phyloP scores from a whole-genome alignment of 1,139 yeast species.

The Saccharomyces hybrid region DNA sequence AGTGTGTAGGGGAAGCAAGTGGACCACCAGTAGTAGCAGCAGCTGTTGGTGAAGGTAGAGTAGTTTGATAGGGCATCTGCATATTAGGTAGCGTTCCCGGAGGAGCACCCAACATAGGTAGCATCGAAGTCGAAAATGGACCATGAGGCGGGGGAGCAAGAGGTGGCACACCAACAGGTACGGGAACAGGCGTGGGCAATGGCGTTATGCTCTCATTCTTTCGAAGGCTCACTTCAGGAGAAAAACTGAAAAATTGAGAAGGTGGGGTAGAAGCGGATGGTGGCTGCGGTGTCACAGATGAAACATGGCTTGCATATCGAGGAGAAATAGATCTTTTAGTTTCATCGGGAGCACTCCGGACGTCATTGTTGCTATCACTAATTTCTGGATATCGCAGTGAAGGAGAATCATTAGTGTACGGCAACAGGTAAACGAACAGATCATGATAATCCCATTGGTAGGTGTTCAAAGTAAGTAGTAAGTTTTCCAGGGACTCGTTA shows the following conservation, averaged over 20 bases:
- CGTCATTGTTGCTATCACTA: background rate
- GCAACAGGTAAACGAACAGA: constrained; percentile 22
- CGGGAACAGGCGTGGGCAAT: background rate
- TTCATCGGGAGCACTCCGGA: background rate
- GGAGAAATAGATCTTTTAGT: background rate
- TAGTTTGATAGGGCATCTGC: background rate
- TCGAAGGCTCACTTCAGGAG: background rate
- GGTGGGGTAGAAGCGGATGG: background rate
- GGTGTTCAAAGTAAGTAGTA: constrained; percentile 24
- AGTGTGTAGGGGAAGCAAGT: background rate
- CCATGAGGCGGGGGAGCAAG: background rate
- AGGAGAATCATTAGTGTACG: constrained; percentile 3
- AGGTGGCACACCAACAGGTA: background rate
- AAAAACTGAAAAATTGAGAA: background rate
- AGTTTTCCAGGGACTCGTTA: constrained; percentile 18
- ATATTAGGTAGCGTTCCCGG: background rate
- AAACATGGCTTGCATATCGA: background rate
- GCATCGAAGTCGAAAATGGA: background rate
- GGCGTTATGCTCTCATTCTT: background rate
- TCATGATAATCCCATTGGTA: constrained; percentile 29
- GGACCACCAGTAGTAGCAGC: constrained; percentile 1
- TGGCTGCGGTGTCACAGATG: background rate
- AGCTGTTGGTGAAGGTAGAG: constrained; percentile 1
- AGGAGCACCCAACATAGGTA: background rate
- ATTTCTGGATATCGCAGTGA: background rate